Conservation (phyloP, 2,329 filamentous ascomycete species). For the Colletotrichum eremochloae region DNA sequence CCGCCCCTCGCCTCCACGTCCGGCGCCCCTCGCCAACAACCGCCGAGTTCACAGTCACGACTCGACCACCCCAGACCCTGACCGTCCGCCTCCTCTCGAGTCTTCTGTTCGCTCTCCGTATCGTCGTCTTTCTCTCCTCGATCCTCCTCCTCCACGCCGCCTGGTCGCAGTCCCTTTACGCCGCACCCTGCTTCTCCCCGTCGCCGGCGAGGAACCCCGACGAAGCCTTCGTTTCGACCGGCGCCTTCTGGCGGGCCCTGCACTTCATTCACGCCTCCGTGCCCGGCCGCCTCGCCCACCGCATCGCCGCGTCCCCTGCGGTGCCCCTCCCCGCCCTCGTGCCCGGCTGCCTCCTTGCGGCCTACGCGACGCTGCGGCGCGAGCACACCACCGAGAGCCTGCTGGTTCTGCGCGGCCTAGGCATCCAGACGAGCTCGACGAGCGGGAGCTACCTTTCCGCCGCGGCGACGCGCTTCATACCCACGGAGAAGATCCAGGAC, state of each 20-base stretch:
- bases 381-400: conserved; percentile 81
- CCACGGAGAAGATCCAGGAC: conserved; percentile 91
- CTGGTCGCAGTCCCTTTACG: conserved; percentile 55
- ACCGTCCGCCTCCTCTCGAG: conserved; percentile 61
- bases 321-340: conserved; percentile 58
- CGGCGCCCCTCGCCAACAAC: conserved; percentile 86
- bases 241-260: conserved; percentile 47
- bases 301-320: conserved; percentile 47
- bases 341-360: conserved; percentile 51
- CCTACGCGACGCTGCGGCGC: conserved; percentile 61
- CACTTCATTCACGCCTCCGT: conserved; percentile 49
- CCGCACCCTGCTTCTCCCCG: conserved; percentile 35
- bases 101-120: conserved; percentile 58
- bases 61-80: conserved; percentile 70
- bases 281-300: conserved; percentile 49
- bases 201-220: conserved; percentile 13
- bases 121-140: conserved; percentile 57
- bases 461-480: conserved; percentile 74
- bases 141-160: conserved; percentile 61
- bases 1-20: conserved; percentile 70
- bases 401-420: conserved; percentile 87
- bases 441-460: conserved; percentile 73
- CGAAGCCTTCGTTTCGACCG: conserved; percentile 23
- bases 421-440: conserved; percentile 87
- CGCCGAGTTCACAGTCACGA: conserved; percentile 93